Evolutionary conservation across 2,329 filamentous ascomycete genomes (phyloP).

Genomic region (Penicillium psychrosexuale): DNA sequence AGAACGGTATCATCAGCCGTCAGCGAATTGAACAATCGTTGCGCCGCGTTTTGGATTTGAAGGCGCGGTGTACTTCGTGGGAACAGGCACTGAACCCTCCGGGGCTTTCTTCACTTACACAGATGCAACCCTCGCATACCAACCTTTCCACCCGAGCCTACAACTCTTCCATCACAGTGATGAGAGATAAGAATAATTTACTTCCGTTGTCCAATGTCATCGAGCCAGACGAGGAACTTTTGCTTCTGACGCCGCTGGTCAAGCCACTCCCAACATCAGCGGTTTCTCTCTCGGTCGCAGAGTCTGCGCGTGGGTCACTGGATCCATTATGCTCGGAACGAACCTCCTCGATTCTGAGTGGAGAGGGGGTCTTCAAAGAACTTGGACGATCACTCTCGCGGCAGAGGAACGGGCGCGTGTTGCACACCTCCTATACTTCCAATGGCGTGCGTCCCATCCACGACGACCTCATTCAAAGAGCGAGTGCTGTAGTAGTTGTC

Average conservation of each 20-base stretch:
- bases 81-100: slow-evolving; percentile 83
- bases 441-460: slow-evolving; percentile 90
- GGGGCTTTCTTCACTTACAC: slow-evolving; percentile 71
- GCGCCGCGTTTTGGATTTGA: slow-evolving; percentile 72
- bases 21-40: slow-evolving; percentile 78
- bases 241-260: slow-evolving; percentile 82
- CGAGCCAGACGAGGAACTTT: slow-evolving; percentile 80
- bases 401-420: slow-evolving; percentile 76
- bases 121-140: slow-evolving; percentile 78
- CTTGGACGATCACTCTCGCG: slow-evolving; percentile 83
- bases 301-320: slow-evolving; percentile 46
- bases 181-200: slow-evolving; percentile 81
- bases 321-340: slow-evolving; percentile 57
- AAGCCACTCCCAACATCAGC: slow-evolving; percentile 90
- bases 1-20: slow-evolving; percentile 83
- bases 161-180: slow-evolving; percentile 87
- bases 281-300: slow-evolving; percentile 65
- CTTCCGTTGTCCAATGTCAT: slow-evolving; percentile 79
- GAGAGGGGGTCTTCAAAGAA: slow-evolving; percentile 88
- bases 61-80: slow-evolving; percentile 85
- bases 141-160: slow-evolving; percentile 81
- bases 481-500: slow-evolving; percentile 82
- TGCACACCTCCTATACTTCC: slow-evolving; percentile 93
- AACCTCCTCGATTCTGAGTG: slow-evolving; percentile 72
- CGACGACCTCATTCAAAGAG: slow-evolving; percentile 85